Percentiles rank a stretch among this genome's conserved stretches.
phyloP scores from a whole-genome alignment of 2,329 filamentous ascomycete species.

The Colletotrichum aenigma region DNA sequence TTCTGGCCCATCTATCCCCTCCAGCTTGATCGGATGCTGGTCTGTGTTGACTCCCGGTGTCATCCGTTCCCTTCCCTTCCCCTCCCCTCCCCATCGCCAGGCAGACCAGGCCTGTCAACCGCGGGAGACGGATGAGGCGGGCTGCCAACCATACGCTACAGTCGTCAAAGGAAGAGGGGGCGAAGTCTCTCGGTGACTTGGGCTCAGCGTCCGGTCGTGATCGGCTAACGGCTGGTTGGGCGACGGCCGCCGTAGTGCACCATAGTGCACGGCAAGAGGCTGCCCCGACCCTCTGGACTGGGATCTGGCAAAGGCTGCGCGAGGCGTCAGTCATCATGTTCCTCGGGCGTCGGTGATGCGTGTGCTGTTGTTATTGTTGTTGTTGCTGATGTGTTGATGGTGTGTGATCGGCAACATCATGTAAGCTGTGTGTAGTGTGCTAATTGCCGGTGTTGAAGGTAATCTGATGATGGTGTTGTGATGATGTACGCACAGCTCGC shows the following conservation, averaged over 20 bases:
- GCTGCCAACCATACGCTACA: not conserved
- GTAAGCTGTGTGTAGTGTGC: not conserved
- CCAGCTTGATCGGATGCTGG: constrained; percentile 5
- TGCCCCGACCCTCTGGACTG: constrained; percentile 16
- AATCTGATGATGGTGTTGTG: not conserved
- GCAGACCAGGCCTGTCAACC: not conserved
- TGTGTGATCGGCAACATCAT: not conserved
- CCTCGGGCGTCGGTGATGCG: not conserved
- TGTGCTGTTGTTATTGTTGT: not conserved
- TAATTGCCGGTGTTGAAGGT: not conserved
- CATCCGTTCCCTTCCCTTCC: not conserved
- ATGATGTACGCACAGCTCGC: not conserved
- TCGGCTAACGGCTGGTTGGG: constrained; percentile 15
- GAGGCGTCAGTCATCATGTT: not conserved
- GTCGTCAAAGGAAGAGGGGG: not conserved
- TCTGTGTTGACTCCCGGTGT: constrained; percentile 11
- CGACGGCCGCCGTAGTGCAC: not conserved
- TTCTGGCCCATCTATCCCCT: not conserved
- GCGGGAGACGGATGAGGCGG: not conserved
- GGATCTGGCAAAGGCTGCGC: constrained; percentile 8
- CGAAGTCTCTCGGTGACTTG: not conserved
- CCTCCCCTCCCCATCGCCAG: not conserved
- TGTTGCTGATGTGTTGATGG: not conserved
- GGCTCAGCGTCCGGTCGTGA: not conserved
- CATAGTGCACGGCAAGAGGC: constrained; percentile 1